Evolutionary conservation across 2,329 filamentous ascomycete species (phyloP), one percentile per base, ranked within the genome.

Genomic region (Cladophialophora chaetospira): DNA sequence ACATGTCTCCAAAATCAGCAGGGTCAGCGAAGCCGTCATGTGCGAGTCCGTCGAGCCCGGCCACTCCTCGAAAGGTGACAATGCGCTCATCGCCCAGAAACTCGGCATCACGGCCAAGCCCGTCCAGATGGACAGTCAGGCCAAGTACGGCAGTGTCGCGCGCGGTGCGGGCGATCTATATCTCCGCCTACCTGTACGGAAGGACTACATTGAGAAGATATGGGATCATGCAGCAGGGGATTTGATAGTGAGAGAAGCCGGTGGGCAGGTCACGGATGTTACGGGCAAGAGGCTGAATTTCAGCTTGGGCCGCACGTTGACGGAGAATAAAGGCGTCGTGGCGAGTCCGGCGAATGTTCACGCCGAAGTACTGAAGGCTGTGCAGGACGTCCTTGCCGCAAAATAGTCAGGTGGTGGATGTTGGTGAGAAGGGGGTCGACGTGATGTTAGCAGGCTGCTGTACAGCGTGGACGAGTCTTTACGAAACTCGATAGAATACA

Each of bases 181-280:
- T 76, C 82, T 99, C 56, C 84, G 95, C 52, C 77, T 99, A 57
- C 94, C 94, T 3, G 88, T 90, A 25, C 88, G 84, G 71, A 88
- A 87, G 66, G 87, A 88, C 52, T 99, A 99, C 77, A 86, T 96
- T 72, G 94, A 99, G 81, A 99, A 99, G 84, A 99, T 99, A 66
- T 99, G 94, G 94, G 94, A 99, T 71, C 94, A 99, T 73, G 94
- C 94, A 15, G 94, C 93, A 10, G 94, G 94, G 36, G 92, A 96
- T 68, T 77, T 99, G 57, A 92, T 99, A 65, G 94, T 97, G 36
- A 82, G 92, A 55, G 95, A 99, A 76, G 91, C 94, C 2, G 94
- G 94, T 49, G 95, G 94, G 46, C 80, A 88, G 68, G 93, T 99
- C 52, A 95, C 91, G 1, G 95, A 99, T 74, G 88, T 91, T 36